Percentiles rank a stretch among this genome's conserved stretches.
These are phyloP conservation scores for Sarocladium oryzae DNA, from an alignment of 2,329 filamentous ascomycete genomes.

Conservation along the genomic window DNA sequence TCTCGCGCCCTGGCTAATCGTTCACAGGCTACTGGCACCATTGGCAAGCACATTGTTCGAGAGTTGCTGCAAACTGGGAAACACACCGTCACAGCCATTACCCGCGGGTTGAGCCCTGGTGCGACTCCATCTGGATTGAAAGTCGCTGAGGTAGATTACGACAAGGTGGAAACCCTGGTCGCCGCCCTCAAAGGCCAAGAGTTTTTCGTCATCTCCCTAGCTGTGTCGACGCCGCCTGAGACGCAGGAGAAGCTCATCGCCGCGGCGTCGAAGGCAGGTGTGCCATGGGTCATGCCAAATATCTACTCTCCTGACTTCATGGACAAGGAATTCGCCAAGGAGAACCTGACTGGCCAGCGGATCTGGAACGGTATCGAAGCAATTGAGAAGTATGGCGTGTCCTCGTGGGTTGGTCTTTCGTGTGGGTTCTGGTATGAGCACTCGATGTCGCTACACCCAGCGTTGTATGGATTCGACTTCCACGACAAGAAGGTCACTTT, in stretches of 20 bases:
- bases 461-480: constrained; percentile 44
- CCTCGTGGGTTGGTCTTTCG: constrained; percentile 24
- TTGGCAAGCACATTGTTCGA: constrained; percentile 32
- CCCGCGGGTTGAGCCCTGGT: constrained; percentile 35
- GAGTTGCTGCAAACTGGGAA: constrained; percentile 41
- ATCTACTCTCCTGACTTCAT: constrained; percentile 27
- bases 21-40: constrained; percentile 30
- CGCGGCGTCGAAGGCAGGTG: constrained; percentile 43
- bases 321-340: constrained; percentile 22
- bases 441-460: constrained; percentile 28
- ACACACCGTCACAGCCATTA: constrained; percentile 46
- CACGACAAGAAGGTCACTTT: constrained; percentile 32
- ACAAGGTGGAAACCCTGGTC: constrained; percentile 34
- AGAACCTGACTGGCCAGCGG: constrained; percentile 18
- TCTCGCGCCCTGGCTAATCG: constrained; percentile 10
- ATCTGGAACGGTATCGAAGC: constrained; percentile 21
- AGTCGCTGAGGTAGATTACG: constrained; percentile 36
- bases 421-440: constrained; percentile 50
- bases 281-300: constrained; percentile 48
- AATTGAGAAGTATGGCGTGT: constrained; percentile 30
- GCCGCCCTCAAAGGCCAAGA: constrained; percentile 46
- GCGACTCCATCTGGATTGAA: constrained; percentile 38
- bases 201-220: constrained; percentile 45
- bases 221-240: constrained; percentile 31
- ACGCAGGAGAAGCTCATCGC: constrained; percentile 37